Conservation (phyloP, 257 asterid species). For the Solanum commersonii region DNA sequence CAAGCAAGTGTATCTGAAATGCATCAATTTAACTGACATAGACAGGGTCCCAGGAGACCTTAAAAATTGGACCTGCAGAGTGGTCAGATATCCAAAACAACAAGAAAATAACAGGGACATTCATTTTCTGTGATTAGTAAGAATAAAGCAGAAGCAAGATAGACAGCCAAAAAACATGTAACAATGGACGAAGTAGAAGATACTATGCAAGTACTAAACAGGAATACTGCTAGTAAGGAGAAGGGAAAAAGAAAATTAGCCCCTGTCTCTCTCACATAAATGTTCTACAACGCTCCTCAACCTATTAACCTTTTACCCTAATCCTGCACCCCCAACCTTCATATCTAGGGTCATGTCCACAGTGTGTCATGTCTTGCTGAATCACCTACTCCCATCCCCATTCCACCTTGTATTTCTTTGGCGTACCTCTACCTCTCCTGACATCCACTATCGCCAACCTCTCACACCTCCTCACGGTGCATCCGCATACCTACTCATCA, state of each 20-base stretch:
- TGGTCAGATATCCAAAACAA: not conserved
- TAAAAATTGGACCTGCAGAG: not conserved
- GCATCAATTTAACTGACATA: not conserved
- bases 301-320: not conserved
- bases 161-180: not conserved
- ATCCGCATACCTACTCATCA: not conserved
- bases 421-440: not conserved
- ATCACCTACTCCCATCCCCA: not conserved
- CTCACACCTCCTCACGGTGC: not conserved
- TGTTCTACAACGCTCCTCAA: not conserved
- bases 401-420: not conserved
- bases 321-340: not conserved
- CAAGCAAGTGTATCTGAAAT: not conserved
- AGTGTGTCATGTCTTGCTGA: not conserved
- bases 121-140: not conserved
- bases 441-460: not conserved
- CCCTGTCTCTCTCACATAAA: not conserved
- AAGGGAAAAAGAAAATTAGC: not conserved
- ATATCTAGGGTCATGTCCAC: not conserved
- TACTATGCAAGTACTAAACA: not conserved
- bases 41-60: not conserved
- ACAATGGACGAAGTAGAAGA: not conserved
- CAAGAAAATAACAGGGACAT: not conserved
- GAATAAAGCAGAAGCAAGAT: not conserved
- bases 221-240: not conserved